Evolutionary conservation across 495 filamentous ascomycete species (phyloP).

Genomic region (Pyrenula aspistea): DNA sequence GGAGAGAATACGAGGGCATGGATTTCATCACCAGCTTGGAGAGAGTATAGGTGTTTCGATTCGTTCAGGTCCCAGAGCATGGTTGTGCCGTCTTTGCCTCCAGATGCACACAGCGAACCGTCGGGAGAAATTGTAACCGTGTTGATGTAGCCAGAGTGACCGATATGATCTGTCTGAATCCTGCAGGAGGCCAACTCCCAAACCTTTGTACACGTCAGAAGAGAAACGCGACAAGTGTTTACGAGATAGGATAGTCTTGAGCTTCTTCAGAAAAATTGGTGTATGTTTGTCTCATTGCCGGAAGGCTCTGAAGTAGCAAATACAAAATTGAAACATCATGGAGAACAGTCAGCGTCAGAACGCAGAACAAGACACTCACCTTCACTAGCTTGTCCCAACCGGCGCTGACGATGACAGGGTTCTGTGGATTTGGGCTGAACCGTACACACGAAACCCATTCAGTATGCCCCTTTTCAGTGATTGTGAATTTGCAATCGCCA

Average conservation of each 20-base stretch:
- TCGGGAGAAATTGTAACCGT: constrained; percentile 99
- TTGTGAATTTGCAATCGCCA: constrained; percentile 99
- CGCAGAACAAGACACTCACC: constrained; percentile 51
- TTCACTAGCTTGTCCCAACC: constrained; percentile 99
- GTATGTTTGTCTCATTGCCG: constrained; percentile 94
- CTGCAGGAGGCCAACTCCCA: constrained; percentile 99
- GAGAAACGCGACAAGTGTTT: constrained; percentile 5
- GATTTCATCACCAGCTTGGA: constrained; percentile 99
- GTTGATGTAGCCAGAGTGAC: constrained; percentile 99
- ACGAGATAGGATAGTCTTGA: too few relatives aligned
- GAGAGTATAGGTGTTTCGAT: constrained; percentile 99
- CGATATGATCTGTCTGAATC: constrained; percentile 99
- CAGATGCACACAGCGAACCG: constrained; percentile 97
- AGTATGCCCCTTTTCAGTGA: constrained; percentile 98
- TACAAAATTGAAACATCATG: constrained; percentile 93
- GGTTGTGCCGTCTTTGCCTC: constrained; percentile 98
- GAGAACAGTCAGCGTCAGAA: constrained; percentile 17
- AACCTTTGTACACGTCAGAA: constrained; percentile 44
- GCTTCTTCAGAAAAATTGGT: too few relatives aligned
- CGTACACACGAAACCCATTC: constrained; percentile 99
- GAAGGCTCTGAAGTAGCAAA: constrained; percentile 99
- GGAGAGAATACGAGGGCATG: constrained; percentile 99
- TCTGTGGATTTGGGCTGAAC: constrained; percentile 99
- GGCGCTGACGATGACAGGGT: constrained; percentile 97
- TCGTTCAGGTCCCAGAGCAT: constrained; percentile 99